Conservation (phyloP, 202 grass and related monocot genomes). For the Saccharum hybrid region DNA sequence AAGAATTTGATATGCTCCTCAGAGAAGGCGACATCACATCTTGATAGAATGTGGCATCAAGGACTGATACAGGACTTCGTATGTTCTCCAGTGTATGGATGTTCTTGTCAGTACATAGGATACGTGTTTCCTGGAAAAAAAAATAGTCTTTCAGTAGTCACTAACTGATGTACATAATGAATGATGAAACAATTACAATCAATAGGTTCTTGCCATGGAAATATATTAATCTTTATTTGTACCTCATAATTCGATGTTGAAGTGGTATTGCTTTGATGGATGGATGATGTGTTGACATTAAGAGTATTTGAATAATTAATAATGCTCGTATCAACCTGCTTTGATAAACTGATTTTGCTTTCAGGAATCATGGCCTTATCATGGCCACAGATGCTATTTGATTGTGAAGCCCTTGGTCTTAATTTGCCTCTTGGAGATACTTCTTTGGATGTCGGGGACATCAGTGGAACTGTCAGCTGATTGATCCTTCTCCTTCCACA, state of each 20-base stretch:
- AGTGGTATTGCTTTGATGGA: slow-evolving; percentile 31
- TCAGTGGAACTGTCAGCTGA: slow-evolving; percentile 11
- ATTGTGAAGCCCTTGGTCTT: slow-evolving; percentile 41
- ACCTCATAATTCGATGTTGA: slow-evolving; percentile 46
- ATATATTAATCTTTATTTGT: slow-evolving; percentile 11
- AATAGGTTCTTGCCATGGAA: neutral
- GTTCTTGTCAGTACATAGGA: slow-evolving; percentile 35
- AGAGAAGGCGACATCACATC: too few species aligned
- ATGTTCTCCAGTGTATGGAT: slow-evolving; percentile 41
- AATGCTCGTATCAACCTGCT: slow-evolving; percentile 29
- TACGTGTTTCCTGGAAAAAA: slow-evolving; percentile 41
- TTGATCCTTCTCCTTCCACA: slow-evolving; percentile 50
- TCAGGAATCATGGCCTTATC: slow-evolving; percentile 22
- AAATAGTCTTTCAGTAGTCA: neutral
- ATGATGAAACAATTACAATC: neutral
- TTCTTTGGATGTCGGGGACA: slow-evolving; percentile 42
- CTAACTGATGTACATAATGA: neutral
- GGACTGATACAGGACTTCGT: slow-evolving; percentile 63
- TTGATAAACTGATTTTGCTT: slow-evolving; percentile 33
- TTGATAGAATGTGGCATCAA: slow-evolving; percentile 56
- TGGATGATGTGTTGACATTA: slow-evolving; percentile 26
- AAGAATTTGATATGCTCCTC: too few species aligned
- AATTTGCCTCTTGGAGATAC: slow-evolving; percentile 54
- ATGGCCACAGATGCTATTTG: neutral
- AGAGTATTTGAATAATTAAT: slow-evolving; percentile 6